These are phyloP conservation scores for Tolypocladium sp. DNA, from an alignment of 2,329 filamentous ascomycete genomes.

Conservation along the genomic window DNA sequence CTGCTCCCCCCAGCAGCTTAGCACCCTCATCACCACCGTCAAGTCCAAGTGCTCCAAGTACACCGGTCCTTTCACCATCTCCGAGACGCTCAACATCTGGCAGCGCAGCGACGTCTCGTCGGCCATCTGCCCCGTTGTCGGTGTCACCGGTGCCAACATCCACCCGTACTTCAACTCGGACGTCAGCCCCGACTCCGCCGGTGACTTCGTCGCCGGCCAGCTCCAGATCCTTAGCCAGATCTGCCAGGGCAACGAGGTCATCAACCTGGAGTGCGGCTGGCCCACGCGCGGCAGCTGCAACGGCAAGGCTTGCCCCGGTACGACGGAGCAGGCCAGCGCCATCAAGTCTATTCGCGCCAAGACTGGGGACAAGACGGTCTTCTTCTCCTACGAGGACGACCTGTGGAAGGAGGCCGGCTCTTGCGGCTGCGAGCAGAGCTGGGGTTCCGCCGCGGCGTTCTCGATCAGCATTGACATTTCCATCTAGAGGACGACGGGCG, in stretches of 20 bases:
- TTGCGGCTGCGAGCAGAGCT: slow-evolving; percentile 71
- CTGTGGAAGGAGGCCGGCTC: slow-evolving; percentile 66
- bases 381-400: slow-evolving; percentile 78
- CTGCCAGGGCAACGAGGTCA: slow-evolving; percentile 63
- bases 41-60: slow-evolving; percentile 64
- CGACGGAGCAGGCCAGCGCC: slow-evolving; percentile 58
- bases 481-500: slow-evolving; percentile 3
- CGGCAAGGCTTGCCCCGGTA: slow-evolving; percentile 61
- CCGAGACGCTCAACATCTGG: slow-evolving; percentile 77
- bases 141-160: slow-evolving; percentile 77
- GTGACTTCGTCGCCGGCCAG: slow-evolving; percentile 66
- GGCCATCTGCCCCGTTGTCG: slow-evolving; percentile 62
- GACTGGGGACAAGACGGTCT: slow-evolving; percentile 60
- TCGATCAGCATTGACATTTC: neutral
- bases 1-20: slow-evolving; percentile 56
- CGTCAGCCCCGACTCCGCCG: slow-evolving; percentile 55
- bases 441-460: slow-evolving; percentile 45
- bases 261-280: slow-evolving; percentile 91
- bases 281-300: slow-evolving; percentile 62
- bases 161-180: slow-evolving; percentile 88
- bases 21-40: slow-evolving; percentile 58
- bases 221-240: slow-evolving; percentile 59
- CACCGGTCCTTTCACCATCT: slow-evolving; percentile 68
- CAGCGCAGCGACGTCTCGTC: slow-evolving; percentile 47
- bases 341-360: slow-evolving; percentile 59